Conservation (phyloP, 208 protist genomes). For the Leishmania aethiopica region DNA sequence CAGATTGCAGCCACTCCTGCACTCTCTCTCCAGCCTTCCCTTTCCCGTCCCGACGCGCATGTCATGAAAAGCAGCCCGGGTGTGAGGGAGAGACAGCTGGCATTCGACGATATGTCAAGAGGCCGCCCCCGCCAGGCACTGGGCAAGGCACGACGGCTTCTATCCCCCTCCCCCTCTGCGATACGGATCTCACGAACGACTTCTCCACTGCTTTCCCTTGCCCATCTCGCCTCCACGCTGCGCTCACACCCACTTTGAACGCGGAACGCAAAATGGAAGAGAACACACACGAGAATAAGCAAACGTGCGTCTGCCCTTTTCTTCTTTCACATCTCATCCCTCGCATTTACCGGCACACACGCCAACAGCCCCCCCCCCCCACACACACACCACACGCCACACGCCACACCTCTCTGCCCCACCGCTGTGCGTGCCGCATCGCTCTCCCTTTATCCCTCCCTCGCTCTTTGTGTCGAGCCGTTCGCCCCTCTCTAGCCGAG, state of each 20-base stretch:
- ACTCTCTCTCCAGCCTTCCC: neutral
- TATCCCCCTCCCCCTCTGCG: neutral
- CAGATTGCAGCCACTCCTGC: neutral
- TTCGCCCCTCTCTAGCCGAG: neutral
- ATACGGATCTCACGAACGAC: neutral
- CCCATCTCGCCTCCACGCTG: neutral
- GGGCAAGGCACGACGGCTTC: neutral
- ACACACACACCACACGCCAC: too few relatives aligned
- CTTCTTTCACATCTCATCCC: neutral
- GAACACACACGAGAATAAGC: neutral
- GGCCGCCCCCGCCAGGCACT: neutral
- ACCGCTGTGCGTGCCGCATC: neutral
- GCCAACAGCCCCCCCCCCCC: too few relatives aligned
- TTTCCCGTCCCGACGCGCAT: neutral
- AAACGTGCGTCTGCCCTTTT: neutral
- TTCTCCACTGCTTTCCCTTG: neutral
- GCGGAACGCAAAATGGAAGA: too few relatives aligned
- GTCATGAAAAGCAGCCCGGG: neutral
- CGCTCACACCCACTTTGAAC: neutral
- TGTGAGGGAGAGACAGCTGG: neutral
- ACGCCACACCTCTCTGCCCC: neutral
- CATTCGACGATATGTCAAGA: neutral
- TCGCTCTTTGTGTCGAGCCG: neutral
- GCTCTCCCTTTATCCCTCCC: neutral
- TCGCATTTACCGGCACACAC: neutral